Percentiles rank a stretch among this genome's conserved stretches.
These are phyloP conservation scores for Rhizopus microsporus DNA, from an alignment of 371 early-diverging fungal species.

Conservation along the genomic window DNA sequence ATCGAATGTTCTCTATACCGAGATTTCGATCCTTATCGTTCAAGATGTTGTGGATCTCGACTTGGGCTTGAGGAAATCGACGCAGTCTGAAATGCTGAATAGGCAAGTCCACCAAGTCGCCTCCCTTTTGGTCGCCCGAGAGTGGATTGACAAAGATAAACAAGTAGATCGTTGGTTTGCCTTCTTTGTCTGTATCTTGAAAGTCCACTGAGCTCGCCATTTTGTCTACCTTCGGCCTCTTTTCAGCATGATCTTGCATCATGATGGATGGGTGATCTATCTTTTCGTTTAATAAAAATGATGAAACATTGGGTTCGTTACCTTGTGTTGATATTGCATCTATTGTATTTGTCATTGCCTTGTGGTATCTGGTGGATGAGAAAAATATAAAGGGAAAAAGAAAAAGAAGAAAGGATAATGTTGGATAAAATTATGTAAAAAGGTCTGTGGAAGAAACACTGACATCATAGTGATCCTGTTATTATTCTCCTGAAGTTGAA, in stretches of 20 bases:
- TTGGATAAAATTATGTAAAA: background rate
- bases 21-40: conserved; percentile 44
- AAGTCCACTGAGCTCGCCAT: conserved; percentile 10
- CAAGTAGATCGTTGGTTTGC: conserved; percentile 48
- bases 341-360: too few relatives aligned
- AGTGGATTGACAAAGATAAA: conserved; percentile 70
- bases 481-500: too few relatives aligned
- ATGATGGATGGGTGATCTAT: background rate
- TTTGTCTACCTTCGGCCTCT: conserved; percentile 1
- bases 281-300: background rate
- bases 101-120: conserved; percentile 47
- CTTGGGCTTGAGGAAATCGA: conserved; percentile 57
- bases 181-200: conserved; percentile 27
- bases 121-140: conserved; percentile 59
- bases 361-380: background rate
- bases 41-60: conserved; percentile 61
- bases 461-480: conserved; percentile 12
- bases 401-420: background rate
- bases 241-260: background rate
- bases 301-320: background rate
- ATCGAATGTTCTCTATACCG: conserved; percentile 41
- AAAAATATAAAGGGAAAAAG: background rate
- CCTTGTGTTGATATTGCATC: too few relatives aligned
- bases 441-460: background rate
- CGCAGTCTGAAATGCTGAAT: conserved; percentile 61